phyloP scores from a whole-genome alignment of 2,329 filamentous ascomycete genomes.

The Aphanocladium album region DNA sequence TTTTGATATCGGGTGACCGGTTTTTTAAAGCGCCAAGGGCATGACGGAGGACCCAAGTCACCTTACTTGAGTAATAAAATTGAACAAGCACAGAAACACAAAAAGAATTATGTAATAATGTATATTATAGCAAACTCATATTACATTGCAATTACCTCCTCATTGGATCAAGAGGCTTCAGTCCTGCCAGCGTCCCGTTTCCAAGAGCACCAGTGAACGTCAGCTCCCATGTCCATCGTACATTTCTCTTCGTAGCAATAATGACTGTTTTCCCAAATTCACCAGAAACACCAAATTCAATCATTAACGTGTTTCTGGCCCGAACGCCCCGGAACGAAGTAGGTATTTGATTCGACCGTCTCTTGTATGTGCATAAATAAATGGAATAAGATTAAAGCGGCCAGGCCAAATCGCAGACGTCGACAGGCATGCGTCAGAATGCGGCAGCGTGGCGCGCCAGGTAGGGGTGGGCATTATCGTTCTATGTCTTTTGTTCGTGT shows the following conservation, averaged over 20 bases:
- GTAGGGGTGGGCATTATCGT: constrained; percentile 4
- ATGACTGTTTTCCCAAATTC: constrained; percentile 1
- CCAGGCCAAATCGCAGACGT: background rate
- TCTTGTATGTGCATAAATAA: constrained; percentile 11
- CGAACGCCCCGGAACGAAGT: constrained; percentile 10
- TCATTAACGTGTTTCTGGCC: constrained; percentile 1
- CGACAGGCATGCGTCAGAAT: background rate
- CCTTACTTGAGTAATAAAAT: too few species aligned
- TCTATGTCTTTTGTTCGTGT: constrained; percentile 3
- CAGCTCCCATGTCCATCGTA: background rate
- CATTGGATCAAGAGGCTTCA: background rate
- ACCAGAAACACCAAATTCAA: background rate
- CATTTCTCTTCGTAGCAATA: background rate
- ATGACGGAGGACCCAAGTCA: too few species aligned
- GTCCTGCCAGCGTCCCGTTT: background rate
- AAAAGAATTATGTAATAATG: background rate
- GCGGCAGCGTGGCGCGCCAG: background rate
- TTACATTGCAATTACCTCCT: constrained; percentile 12
- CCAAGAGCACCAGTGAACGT: background rate
- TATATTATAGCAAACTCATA: constrained; percentile 1
- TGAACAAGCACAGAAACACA: too few species aligned
- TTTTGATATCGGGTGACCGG: too few species aligned
- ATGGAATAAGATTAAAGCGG: constrained; percentile 7
- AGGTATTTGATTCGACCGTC: constrained; percentile 9
- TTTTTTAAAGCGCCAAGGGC: too few species aligned